Base-by-base conservation (phyloP, 164 flowering plant genomes). In the Saururus chinensis region DNA sequence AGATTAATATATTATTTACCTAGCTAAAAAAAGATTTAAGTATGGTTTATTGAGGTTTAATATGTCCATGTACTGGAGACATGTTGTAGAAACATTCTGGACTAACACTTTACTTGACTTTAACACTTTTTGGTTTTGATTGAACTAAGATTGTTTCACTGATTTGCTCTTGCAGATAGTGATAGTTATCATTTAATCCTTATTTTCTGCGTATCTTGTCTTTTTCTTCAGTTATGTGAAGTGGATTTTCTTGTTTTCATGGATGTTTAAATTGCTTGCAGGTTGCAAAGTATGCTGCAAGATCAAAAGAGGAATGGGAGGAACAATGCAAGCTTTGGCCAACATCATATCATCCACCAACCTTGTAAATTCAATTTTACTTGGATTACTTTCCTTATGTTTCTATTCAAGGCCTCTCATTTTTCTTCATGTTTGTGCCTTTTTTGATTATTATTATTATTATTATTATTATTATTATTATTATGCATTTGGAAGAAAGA, bases 261-360 rank as follows among this genome's bases (percentile, higher is more conserved):
- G 21, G 26, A 23, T 60, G 26, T 53, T 60, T 52, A n/a, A 49
- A 56, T 64, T 51, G 24, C 40, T 37, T 45, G 51, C 71, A 90
- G 97, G 91, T 91, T 20, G 77, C 85, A 65, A 80, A 75, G 74
- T 78, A 78, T 82, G 88, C 90, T 70, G 96, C 98, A 65, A 66
- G 66, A 58, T 72, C 96, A 63, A 91, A 84, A 74, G 86, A 86
- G 76, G 95, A 88, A 74, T 88, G 98, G 96, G 86, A 81, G 62
- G 92, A 87, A 62, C 98, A 91, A 68, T 88, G 90, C 82, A 86
- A 84, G 71, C 71, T 86, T 20, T 91, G 98, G 98, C 98, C 96
- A 37, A 91, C 98, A 54, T 88, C 98, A 21, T 88, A 72, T 70
- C 98, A 92, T 74, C 96, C 96, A 23, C 96, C 92, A 10, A 81